Evolutionary conservation across 805 yeast species (phyloP), one percentile per base, ranked within the genome.

Genomic region (Blastobotrys muscicola): DNA sequence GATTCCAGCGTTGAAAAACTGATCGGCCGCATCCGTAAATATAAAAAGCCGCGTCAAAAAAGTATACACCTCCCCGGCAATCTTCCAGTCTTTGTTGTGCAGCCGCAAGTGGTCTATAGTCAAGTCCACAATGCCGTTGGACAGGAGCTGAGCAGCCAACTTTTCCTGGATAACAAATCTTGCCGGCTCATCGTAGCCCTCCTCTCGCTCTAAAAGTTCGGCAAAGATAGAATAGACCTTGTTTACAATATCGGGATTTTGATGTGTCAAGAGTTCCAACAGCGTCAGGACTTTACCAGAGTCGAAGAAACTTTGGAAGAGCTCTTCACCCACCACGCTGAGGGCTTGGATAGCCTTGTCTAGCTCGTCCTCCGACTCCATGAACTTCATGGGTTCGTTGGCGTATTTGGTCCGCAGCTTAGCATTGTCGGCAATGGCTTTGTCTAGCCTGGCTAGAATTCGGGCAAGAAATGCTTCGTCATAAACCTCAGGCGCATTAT

Each of bases 341-440:
- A 55, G 44, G 2, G 46, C 38, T 38, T 44, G 38, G 11, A 55
- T 40, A 4, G 50, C 43, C 12, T 50, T 41, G 32, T 50, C 41
- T 9, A 55, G 45, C 8, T 46, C 42, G 16, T 44, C 49, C 20
- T 55, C 59, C 2, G 58, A 53, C 11, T 44, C 51, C 40, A 55
- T 33, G 40, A 55, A 55, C 43, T 53, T 50, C 23, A 51, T 15
- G 5, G 59, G 59, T 10, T 54, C 59, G 3, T 42, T 45, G 2
- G 43, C 40, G 40, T 41, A 43, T 30, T 41, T 41, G 29, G 29
- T 47, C 7, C 58, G 45, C 30, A 42, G 43, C 30, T 46, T 50
- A 11, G 47, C 43, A 32, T 53, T 53, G 14, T 33, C 29, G 7
- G 42, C 34, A 13, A 51, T 38, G 3, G 54, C 51, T 7, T 43